phyloP scores from a whole-genome alignment of 805 yeast species.

The Schizosaccharomyces cryophilus region DNA sequence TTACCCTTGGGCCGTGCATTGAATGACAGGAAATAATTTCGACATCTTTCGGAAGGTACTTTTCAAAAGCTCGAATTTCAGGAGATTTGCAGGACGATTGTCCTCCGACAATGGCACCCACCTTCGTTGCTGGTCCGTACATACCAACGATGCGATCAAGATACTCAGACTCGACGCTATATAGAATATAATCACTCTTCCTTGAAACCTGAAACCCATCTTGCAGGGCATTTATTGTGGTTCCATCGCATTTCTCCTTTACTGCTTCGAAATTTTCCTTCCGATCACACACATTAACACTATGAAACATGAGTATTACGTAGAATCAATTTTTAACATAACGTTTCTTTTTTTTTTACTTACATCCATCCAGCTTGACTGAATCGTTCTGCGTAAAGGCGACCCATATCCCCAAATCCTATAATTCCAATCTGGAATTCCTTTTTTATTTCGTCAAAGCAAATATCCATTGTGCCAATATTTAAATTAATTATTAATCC shows the following conservation, averaged over 20 bases:
- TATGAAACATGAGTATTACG: conserved; percentile 3
- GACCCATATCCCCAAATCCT: conserved; percentile 95
- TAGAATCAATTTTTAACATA: background rate
- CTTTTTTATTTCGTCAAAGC: conserved; percentile 13
- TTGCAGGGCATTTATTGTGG: conserved; percentile 25
- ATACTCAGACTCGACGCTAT: conserved; percentile 81
- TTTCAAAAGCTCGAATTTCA: conserved; percentile 68
- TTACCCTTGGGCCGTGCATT: conserved; percentile 79
- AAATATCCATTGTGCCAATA: conserved; percentile 8
- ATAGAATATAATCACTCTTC: conserved; percentile 55
- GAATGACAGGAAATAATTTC: conserved; percentile 77
- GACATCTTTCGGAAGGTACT: conserved; percentile 46
- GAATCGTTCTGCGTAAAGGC: conserved; percentile 56
- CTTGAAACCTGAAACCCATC: conserved; percentile 77
- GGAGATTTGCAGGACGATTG: conserved; percentile 89
- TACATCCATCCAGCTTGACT: conserved; percentile 58
- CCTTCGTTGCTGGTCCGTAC: conserved; percentile 73
- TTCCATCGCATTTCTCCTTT: conserved; percentile 12
- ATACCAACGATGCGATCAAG: conserved; percentile 42
- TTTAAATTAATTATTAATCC: background rate
- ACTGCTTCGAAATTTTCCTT: conserved; percentile 35
- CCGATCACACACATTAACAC: conserved; percentile 66
- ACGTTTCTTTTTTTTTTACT: conserved; percentile 4
- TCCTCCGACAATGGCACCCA: conserved; percentile 88
- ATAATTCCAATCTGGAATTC: conserved; percentile 59